Conservation (phyloP, 306 rosid species). For the Cucumis sativus region Cucumber_9930_V3 NC_026660.2:27651001-27651500, state of each 20-base stretch:
- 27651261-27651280: neutral
- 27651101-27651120: neutral
- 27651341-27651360: neutral
- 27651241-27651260: slow-evolving; percentile 1
- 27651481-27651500: neutral
- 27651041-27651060: neutral
- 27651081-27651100: neutral
- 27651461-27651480: neutral
- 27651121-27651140: slow-evolving; percentile 7
- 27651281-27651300: neutral
- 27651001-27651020: neutral
- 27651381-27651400: too few relatives aligned
- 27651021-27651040: neutral
- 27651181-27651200: slow-evolving; percentile 3
- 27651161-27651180: neutral
- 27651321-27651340: neutral
- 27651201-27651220: neutral
- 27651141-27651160: slow-evolving; percentile 9
- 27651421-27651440: too few relatives aligned
- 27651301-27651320: neutral
- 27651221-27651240: neutral
- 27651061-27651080: neutral
- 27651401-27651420: too few relatives aligned
- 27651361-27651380: neutral
- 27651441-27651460: neutral